Percentiles rank a stretch among this genome's conserved stretches.
phyloP scores from a whole-genome alignment of 768 basidiomycete genomes.

The Vararia minispora region DNA sequence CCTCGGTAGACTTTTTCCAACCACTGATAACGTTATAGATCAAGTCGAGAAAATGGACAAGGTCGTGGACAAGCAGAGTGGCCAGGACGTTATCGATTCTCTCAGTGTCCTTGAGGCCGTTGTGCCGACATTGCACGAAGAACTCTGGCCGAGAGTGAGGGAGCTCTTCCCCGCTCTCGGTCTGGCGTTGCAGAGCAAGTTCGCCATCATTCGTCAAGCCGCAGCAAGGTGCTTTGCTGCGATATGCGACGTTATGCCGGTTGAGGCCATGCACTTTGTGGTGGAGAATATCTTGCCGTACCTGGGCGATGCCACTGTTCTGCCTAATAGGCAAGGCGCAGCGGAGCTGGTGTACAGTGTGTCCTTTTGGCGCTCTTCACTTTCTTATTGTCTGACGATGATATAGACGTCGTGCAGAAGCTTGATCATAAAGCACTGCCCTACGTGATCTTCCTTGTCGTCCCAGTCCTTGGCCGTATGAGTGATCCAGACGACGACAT shows the following conservation, averaged over 20 bases:
- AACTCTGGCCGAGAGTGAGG: constrained; percentile 56
- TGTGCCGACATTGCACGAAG: constrained; percentile 59
- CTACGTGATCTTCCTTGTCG: constrained; percentile 93
- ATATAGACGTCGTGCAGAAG: constrained; percentile 76
- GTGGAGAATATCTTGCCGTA: constrained; percentile 76
- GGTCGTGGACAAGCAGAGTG: constrained; percentile 59
- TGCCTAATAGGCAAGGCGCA: constrained; percentile 78
- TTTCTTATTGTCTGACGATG: constrained; percentile 9
- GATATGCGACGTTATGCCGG: constrained; percentile 76
- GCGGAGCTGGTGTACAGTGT: constrained; percentile 86
- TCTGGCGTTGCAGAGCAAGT: constrained; percentile 72
- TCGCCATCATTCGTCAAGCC: constrained; percentile 82
- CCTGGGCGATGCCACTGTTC: constrained; percentile 64
- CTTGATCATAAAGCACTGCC: constrained; percentile 92
- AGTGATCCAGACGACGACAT: constrained; percentile 89
- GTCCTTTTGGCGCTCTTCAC: constrained; percentile 22
- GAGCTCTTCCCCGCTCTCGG: constrained; percentile 70
- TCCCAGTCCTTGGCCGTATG: constrained; percentile 95
- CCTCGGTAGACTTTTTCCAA: not conserved
- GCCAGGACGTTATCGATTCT: constrained; percentile 88
- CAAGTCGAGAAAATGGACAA: constrained; percentile 47
- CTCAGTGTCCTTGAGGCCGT: constrained; percentile 83
- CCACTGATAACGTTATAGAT: constrained; percentile 11
- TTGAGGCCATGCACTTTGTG: constrained; percentile 82
- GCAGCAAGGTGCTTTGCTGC: constrained; percentile 83